These are phyloP conservation scores for Adansonia digitata DNA, from an alignment of 345 rosid species.

Conservation along the genomic window DNA sequence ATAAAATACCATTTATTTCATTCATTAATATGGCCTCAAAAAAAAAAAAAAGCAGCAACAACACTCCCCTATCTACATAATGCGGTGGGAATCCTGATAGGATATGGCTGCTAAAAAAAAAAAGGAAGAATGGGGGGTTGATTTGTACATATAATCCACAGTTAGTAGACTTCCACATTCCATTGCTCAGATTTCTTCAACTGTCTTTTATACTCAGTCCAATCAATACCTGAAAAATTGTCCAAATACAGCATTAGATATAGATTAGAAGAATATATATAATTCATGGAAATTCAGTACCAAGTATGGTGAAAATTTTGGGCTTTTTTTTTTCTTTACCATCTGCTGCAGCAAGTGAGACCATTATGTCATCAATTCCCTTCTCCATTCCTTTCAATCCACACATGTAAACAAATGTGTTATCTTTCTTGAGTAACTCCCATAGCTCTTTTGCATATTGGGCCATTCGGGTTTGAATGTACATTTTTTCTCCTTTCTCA, in stretches of 20 bases:
- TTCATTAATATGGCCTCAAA: not conserved
- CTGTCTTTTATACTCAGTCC: slow-evolving; percentile 74
- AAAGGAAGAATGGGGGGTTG: not conserved
- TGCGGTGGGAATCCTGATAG: slow-evolving; percentile 6
- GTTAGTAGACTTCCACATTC: slow-evolving; percentile 91
- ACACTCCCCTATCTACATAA: slow-evolving; percentile 28
- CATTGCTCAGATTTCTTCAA: slow-evolving; percentile 89
- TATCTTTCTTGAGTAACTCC: slow-evolving; percentile 93
- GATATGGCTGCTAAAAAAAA: not conserved
- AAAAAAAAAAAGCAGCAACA: not conserved
- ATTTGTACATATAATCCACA: slow-evolving; percentile 19
- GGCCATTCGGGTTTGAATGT: slow-evolving; percentile 93
- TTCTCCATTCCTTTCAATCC: slow-evolving; percentile 97
- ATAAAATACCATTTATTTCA: not conserved
- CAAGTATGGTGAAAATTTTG: not conserved
- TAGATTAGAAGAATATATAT: too few relatives aligned
- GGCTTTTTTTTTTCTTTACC: slow-evolving; percentile 32
- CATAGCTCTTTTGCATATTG: slow-evolving; percentile 84
- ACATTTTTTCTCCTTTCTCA: slow-evolving; percentile 85
- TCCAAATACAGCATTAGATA: not conserved
- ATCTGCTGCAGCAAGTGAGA: slow-evolving; percentile 68
- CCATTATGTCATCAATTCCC: slow-evolving; percentile 86
- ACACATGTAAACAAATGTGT: slow-evolving; percentile 90
- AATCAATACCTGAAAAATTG: slow-evolving; percentile 59
- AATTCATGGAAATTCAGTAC: not conserved